Evolutionary conservation across 208 protist species (phyloP), one percentile per base, ranked within the genome.

Genomic region (Trypanosoma lewisi): DNA sequence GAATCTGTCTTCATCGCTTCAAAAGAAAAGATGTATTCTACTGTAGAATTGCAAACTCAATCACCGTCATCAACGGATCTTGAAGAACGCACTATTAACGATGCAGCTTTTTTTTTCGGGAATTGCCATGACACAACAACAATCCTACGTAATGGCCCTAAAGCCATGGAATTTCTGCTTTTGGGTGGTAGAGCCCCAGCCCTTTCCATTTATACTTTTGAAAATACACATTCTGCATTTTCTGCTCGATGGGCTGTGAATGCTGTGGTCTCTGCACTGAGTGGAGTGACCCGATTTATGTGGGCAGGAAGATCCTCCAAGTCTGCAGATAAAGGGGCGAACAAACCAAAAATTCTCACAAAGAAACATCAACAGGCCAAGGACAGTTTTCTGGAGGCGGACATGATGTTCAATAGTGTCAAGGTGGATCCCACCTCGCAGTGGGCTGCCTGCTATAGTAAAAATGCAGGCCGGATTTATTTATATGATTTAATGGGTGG

Each of bases 351-450:
- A 16, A 64, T 25, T 5, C 50, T 91, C 11, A 64, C 64, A 14
- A 78, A 88, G 62, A 34, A 68, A 2, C 48, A 54, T 2, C 74
- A 79, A 44, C 37, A 45, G 19, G 42, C 49, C 12, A 66, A 50
- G 30, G 60, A 70, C 33, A 54, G 55, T 1, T 70, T 90, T 36
- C 59, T 89, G 19, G 83, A 88, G 56, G 78, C 71, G 9, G 85
- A 89, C 68, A 75, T 70, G 1, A 74, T 72, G 25, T 76, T 89
- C 45, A 67, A 55, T 39, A 52, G 36, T 0, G 71, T 95, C 17
- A 63, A 75, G 33, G 67, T 95, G 14, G 89, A 95, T 66, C 77
- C 85, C 0, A 79, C 82, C 21, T 73, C 80, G 16, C 81, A 90
- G 67, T 91, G 77, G 69, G 80, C 78, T 16, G 85, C 83, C 2